Evolutionary conservation across 495 filamentous ascomycete genomes (phyloP), one percentile per base, ranked within the genome.

Genomic region (Immersiella caudata): DNA sequence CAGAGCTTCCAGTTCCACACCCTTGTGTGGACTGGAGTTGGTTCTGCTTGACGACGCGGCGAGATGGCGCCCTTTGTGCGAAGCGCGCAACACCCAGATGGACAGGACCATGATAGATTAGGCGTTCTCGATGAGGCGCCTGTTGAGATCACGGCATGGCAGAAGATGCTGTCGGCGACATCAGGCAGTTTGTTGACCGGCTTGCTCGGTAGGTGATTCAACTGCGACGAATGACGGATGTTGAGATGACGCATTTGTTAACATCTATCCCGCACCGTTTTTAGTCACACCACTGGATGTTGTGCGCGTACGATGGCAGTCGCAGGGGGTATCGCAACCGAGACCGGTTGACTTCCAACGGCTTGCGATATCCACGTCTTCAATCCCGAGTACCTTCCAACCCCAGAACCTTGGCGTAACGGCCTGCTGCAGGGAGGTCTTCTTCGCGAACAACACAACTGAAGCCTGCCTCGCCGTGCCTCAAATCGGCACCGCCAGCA

Each of bases 221-320:
- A 22, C 22, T 21, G 21, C 24, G 7, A 18, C 25, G 25, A 7
- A 16, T 16, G 49, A 59, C n/a, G 22, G 5, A 9, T 12, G 6
- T 18, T 11, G 21, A 49, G 26, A 18, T 52, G 29, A 35, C 60
- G 40, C 29, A 67, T 68, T 57, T 73, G 14, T 62, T 68, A 56
- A 66, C 62, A 6, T 12, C 1, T 35, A 69, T 80, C 29, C 8
- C 29, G 4, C 29, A n/a, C 18, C 29, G 35, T 33, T 55, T 49
- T 65, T 24, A 98, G 96, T 96, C 14, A 99, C 96, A 18, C 95
- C 95, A 66, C 87, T 99, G 24, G 95, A 99, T 76, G 96, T 99
- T 55, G 96, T 99, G 60, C 92, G 95, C 12, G 93, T 99, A 50
- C 92, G 95, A 57, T 83, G 96, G 65, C 95, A 99, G 79, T 93